Base-by-base conservation (phyloP, 1,284 basidiomycete species). In the Stereum hirsutum region DNA sequence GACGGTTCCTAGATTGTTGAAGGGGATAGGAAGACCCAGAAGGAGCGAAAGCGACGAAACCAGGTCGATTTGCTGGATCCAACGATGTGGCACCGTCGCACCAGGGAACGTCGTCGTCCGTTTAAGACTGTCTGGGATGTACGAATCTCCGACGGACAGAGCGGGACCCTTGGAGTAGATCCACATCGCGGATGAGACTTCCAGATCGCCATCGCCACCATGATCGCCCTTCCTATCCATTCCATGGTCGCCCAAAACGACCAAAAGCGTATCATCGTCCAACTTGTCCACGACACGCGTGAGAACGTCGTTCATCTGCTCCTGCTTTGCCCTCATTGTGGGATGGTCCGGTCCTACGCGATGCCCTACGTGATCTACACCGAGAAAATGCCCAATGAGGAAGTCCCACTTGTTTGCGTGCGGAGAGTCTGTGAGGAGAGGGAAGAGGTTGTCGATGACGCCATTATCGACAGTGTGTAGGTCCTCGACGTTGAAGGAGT, bases 401-500 rank as follows among this genome's bases (percentile, higher is more conserved):
- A 98, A 75, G 56, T 92, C 85, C 86, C 87, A 89, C 34, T 78
- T 65, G 0, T 77, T 70, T 24, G 43, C 66, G 54, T 49, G 66
- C 2, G 43, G 33, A 21, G 46, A 39, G 37, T 64, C 65, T 8
- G 44, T 54, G 5, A 98, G 70, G 11, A 94, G 75, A 0, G 89
- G 87, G 51, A 92, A 81, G n/a, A 99, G 72, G 54, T 91, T 81
- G 11, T 65, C 55, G 33, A 86, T 81, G 44, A 99, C 93, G 7
- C 95, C 94, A 41, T 85, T 71, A 57, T 99, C 96, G 28, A 99
- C 96, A 0, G 90, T 89, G 57, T 99, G 91, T 14, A 99, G 72
- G 58, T 99, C 96, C 62, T 98, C 95, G 46, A 99, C 95, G 61
- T 99, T 95, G 75, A 99, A 99, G 1, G 92, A 97, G 61, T 97